Conservation (phyloP, 805 yeast species). For the Yamadazyma olivae region DNA sequence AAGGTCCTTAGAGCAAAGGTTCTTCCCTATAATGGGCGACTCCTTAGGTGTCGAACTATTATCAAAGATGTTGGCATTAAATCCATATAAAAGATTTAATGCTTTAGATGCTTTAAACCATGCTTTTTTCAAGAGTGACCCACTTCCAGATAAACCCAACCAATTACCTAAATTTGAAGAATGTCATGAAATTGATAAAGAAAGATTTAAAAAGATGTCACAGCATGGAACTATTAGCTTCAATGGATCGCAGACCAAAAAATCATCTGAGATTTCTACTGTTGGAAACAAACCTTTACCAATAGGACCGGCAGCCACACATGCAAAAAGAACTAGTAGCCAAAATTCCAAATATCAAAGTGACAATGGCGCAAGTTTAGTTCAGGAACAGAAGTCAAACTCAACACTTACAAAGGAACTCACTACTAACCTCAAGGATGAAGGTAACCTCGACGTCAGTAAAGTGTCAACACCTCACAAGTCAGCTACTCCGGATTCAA, state of each 20-base stretch:
- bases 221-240: no score
- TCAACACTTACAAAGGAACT: no score
- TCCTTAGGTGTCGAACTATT: slow-evolving; percentile 54
- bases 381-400: no score
- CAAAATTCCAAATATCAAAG: no score
- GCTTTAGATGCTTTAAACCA: slow-evolving; percentile 77
- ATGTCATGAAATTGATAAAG: slow-evolving; percentile 84
- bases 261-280: no score
- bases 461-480: no score
- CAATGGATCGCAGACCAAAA: no score
- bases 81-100: slow-evolving; percentile 72
- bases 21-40: slow-evolving; percentile 39
- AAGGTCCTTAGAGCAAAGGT: slow-evolving; percentile 49
- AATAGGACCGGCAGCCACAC: not conserved
- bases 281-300: no score
- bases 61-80: slow-evolving; percentile 57
- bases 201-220: slow-evolving; percentile 43
- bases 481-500: no score
- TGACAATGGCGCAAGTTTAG: no score
- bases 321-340: not conserved
- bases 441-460: no score
- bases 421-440: no score
- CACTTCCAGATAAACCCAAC: slow-evolving; percentile 54
- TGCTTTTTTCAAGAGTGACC: slow-evolving; percentile 63
- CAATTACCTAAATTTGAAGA: slow-evolving; percentile 73